Percentiles rank a stretch among this genome's conserved stretches.
Evolutionary conservation across 148 eudicot species (phyloP).

Genomic region (Camellia granthamiana): DNA sequence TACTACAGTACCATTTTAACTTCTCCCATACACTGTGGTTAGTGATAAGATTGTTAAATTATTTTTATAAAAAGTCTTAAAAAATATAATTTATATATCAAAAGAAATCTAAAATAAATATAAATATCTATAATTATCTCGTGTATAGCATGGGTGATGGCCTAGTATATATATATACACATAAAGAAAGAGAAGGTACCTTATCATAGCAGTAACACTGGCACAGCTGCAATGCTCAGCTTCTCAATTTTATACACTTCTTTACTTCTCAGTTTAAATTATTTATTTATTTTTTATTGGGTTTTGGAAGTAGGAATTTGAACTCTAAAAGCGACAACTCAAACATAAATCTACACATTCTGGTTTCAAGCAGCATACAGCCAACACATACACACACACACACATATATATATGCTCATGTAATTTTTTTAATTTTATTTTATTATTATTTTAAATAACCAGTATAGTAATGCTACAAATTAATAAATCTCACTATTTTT

Average conservation of each 20-base stretch:
- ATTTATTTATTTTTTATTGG: neutral
- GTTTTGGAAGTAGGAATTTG: constrained; percentile 20
- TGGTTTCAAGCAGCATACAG: constrained; percentile 51
- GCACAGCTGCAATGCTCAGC: neutral
- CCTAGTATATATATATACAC: too few relatives aligned
- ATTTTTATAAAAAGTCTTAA: too few relatives aligned
- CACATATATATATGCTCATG: neutral
- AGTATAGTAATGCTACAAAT: neutral
- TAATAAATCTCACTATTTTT: neutral
- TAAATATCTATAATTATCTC: too few relatives aligned
- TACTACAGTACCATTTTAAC: too few relatives aligned
- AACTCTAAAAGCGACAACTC: constrained; percentile 36
- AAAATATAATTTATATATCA: too few relatives aligned
- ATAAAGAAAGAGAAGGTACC: neutral
- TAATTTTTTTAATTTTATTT: neutral
- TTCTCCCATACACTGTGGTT: too few relatives aligned
- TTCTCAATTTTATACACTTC: neutral
- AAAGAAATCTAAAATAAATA: too few relatives aligned
- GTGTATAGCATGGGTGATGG: too few relatives aligned
- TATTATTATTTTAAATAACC: neutral
- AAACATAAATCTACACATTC: constrained; percentile 50
- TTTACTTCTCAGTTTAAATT: neutral
- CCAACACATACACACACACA: constrained; percentile 36
- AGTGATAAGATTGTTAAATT: too few relatives aligned
- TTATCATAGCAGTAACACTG: neutral